Conservation (phyloP, 208 protist genomes). For the Lotmaria passim region DNA sequence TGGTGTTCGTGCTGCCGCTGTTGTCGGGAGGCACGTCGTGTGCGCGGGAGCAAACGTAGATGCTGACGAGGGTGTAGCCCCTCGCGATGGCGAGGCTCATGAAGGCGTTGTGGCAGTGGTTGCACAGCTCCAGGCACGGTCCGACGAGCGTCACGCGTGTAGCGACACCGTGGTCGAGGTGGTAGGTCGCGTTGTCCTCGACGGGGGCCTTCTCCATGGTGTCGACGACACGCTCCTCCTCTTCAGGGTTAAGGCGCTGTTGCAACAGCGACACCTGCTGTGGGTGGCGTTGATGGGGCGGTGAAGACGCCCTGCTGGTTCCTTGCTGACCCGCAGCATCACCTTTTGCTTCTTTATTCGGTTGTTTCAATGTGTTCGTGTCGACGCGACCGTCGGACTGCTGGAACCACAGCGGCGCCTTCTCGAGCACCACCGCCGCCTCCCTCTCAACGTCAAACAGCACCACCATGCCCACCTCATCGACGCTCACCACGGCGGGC, state of each 20-base stretch:
- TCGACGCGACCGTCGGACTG: neutral
- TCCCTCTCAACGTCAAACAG: conserved; percentile 68
- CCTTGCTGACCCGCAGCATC: neutral
- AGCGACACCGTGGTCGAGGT: conserved; percentile 51
- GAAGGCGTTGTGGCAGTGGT: conserved; percentile 47
- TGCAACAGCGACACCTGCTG: neutral
- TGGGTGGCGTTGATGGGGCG: neutral
- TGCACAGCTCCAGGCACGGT: conserved; percentile 70
- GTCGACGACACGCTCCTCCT: conserved; percentile 16
- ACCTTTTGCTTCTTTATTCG: neutral
- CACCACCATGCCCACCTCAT: conserved; percentile 68
- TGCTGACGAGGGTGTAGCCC: conserved; percentile 29
- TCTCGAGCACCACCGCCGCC: conserved; percentile 13
- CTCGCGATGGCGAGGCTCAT: neutral
- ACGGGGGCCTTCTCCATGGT: conserved; percentile 11
- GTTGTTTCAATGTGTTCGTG: neutral
- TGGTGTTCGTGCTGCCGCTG: too few relatives aligned
- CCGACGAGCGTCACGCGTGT: conserved; percentile 53
- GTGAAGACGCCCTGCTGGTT: neutral
- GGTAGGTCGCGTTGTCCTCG: conserved; percentile 30
- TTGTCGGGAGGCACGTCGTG: conserved; percentile 17
- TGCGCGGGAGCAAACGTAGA: conserved; percentile 53
- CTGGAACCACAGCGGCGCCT: conserved; percentile 20
- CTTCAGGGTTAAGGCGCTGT: conserved; percentile 15
- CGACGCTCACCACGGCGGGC: conserved; percentile 66